These are phyloP conservation scores for Vanrija sp. DNA, from an alignment of 1,284 basidiomycete species.

Conservation along the genomic window DNA sequence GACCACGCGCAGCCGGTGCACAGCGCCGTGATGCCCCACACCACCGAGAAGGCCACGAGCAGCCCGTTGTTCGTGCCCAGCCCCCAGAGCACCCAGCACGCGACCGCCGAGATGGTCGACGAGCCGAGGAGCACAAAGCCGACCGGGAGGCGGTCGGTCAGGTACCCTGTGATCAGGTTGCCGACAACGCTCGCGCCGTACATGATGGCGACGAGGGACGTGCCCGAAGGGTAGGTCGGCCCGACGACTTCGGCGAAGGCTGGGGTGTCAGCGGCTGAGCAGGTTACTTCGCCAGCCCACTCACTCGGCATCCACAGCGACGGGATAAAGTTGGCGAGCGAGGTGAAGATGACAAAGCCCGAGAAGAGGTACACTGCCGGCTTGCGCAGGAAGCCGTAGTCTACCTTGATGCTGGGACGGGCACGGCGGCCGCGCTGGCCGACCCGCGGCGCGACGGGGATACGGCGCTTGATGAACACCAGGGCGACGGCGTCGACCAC, in stretches of 20 bases:
- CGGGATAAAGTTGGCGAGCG: constrained; percentile 45
- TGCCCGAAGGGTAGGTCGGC: constrained; percentile 35
- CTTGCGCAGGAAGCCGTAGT: constrained; percentile 27
- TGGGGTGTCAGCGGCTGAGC: background rate
- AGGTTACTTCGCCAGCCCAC: constrained; percentile 4
- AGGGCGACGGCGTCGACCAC: constrained; percentile 29
- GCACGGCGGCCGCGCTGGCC: background rate
- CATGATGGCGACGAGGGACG: constrained; percentile 40
- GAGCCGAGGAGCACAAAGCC: constrained; percentile 31
- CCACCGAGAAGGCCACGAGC: constrained; percentile 28
- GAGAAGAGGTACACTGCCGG: constrained; percentile 29
- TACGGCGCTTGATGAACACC: constrained; percentile 36
- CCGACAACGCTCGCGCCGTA: constrained; percentile 44
- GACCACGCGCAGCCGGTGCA: background rate
- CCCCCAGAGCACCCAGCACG: constrained; percentile 47
- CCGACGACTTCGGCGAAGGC: constrained; percentile 40
- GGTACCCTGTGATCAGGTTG: constrained; percentile 34
- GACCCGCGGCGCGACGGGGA: constrained; percentile 23
- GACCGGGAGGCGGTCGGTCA: constrained; percentile 39
- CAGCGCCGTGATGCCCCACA: constrained; percentile 29
- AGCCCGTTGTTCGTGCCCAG: constrained; percentile 31
- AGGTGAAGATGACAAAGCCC: constrained; percentile 35
- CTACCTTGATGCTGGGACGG: constrained; percentile 8
- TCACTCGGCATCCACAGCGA: constrained; percentile 43
- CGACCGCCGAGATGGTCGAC: constrained; percentile 32